Evolutionary conservation across 305 asterid species (phyloP), one percentile per base, ranked within the genome.

Genomic region (Euphrasia arctica): DNA sequence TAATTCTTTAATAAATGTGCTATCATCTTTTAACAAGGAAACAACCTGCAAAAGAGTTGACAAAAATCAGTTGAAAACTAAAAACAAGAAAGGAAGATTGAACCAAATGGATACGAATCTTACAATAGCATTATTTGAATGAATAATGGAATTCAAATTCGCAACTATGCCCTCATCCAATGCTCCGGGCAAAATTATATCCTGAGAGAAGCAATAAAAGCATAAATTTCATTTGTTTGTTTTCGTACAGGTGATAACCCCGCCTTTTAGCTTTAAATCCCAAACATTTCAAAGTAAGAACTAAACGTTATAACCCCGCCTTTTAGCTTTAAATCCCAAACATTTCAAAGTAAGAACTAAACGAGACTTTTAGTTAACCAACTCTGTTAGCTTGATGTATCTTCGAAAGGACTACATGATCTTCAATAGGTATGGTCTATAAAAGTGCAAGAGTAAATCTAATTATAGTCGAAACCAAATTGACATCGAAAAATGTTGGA

Each of bases 321-420:
- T 0, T 2, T 31, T 31, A 2, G 5, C 5, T 4, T 31, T 31
- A 3, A 31, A 31, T 4, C 34, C 34, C 56, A 55, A 70, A 63
- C 54, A 39, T 39, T 39, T 58, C 43, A 29, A 64, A 63, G 36
- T 9, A 45, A 47, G 64, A 71, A 52, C 42, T 18, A 59, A 70
- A 58, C 65, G 56, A 74, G 74, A 93, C 99, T 95, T 94, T 94
- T 66, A 94, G 74, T 81, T 88, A 94, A 68, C 95, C 85, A 75
- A 94, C 73, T 79, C 97, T 83, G 74, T 88, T 90, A 51, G 96
- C 81, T 76, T 94, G 99, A 81, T 94, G 99, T 74, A 94, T 91
- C 88, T 85, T 94, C 10, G 98, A 94, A 48, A 81, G 80, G 70
- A 82, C 96, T 63, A 78, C 68, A 36, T 90, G 82, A 74, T 91